Conservation (phyloP, 2,329 filamentous ascomycete species). For the Fusarium pilosicola region DNA sequence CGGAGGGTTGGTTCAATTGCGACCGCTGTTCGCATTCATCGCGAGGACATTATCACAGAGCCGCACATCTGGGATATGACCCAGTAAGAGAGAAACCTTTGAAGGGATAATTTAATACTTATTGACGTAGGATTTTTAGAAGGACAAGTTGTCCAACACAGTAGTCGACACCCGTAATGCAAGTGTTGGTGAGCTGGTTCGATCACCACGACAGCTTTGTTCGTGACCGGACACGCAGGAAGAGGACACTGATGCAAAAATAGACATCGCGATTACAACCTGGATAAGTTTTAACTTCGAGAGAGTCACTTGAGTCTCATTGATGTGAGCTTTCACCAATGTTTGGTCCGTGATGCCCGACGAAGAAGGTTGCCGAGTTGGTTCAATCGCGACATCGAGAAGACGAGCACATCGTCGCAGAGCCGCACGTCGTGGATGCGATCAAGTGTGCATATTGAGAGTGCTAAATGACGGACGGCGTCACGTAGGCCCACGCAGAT, state of each 20-base stretch:
- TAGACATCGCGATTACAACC: fast-evolving
- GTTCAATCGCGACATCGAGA: neutral
- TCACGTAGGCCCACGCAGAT: too few species aligned
- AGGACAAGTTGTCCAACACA: fast-evolving
- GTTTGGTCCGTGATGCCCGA: fast-evolving
- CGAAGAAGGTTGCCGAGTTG: too few species aligned
- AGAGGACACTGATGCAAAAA: fast-evolving
- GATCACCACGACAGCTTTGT: too few species aligned
- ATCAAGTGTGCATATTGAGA: too few species aligned
- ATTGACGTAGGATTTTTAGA: fast-evolving
- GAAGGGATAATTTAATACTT: fast-evolving
- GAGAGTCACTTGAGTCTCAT: too few species aligned
- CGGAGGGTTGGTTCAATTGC: neutral
- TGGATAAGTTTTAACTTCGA: fast-evolving
- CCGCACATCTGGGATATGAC: too few species aligned
- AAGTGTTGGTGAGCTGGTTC: too few species aligned
- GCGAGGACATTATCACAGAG: neutral
- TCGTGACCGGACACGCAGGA: neutral
- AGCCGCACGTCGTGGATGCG: too few species aligned
- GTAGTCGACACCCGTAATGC: neutral
- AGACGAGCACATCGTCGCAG: too few species aligned
- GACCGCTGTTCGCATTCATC: neutral
- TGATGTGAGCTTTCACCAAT: fast-evolving
- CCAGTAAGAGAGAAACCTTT: fast-evolving
- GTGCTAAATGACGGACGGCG: too few species aligned